Percentiles rank a stretch among this genome's conserved stretches.
Conservation (phyloP, 169 alveolate species). For the Eimeria zaria region DNA sequence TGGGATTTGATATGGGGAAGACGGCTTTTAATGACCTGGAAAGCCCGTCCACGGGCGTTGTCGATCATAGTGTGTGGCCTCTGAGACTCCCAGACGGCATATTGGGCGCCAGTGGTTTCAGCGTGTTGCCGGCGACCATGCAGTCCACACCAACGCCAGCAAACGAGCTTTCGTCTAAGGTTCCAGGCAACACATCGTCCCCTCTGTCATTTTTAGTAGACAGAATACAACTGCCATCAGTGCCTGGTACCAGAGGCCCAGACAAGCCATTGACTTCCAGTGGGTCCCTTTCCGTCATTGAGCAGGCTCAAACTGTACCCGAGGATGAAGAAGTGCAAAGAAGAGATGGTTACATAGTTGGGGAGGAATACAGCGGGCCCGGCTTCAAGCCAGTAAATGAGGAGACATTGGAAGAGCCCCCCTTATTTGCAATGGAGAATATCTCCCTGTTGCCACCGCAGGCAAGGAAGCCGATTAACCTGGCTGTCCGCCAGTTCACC, state of each 20-base stretch:
- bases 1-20: background rate
- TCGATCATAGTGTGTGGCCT: background rate
- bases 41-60: background rate
- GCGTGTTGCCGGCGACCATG: background rate
- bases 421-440: constrained; percentile 56
- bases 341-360: constrained; percentile 48
- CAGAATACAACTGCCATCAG: constrained; percentile 1
- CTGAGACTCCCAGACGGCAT: background rate
- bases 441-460: constrained; percentile 31
- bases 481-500: constrained; percentile 23
- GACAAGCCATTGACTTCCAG: background rate
- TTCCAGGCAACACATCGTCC: background rate
- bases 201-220: constrained; percentile 39
- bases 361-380: constrained; percentile 64
- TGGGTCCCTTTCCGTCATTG: background rate
- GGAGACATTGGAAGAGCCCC: constrained; percentile 31
- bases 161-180: background rate
- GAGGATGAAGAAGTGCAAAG: constrained; percentile 34
- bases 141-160: background rate
- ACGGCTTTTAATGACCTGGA: background rate
- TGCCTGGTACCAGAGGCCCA: background rate
- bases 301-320: background rate
- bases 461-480: constrained; percentile 43
- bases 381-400: background rate
- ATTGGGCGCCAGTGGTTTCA: background rate